Base-by-base conservation (phyloP, 768 basidiomycete species). In the Serendipita vermifera region DNA sequence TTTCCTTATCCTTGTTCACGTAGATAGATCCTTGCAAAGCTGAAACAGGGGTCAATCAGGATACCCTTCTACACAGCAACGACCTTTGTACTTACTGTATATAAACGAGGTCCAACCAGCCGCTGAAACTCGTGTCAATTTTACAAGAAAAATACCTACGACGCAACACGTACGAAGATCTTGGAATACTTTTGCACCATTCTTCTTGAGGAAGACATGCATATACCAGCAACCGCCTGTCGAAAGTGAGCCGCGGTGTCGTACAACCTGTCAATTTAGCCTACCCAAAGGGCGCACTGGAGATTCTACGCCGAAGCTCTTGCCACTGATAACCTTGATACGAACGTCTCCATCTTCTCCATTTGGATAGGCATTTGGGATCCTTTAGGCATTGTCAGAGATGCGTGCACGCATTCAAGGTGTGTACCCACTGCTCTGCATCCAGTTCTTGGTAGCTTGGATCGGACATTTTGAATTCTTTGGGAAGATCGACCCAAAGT, bases 171-270 rank as follows among this genome's bases (percentile, higher is more conserved):
- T 61, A 81, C 87, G 92, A 36, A 97, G 73, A 7, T 83, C 79
- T 66, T 93, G 93, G 72, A 87, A 94, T 29, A 89, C 75, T 29
- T 66, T 73, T 24, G 65, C 67, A 1, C 77, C 81, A 29, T 79
- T 75, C 58, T 76, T 75, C 26, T 75, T 69, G 66, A 93, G 81
- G 57, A 72, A 79, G 59, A 84, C 70, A 64, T 93, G 88, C 71
- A 93, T 83, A 69, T 80, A 96, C 87, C 89, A 93, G 68, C 91
- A 93, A 3, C 93, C 93, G 11, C 93, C 93, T 51, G 29, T 9
- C 9, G 20, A n/a, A n/a, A n/a, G n/a, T n/a, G n/a, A n/a, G n/a
- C n/a, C n/a, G n/a, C n/a, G n/a, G n/a, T n/a, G n/a, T n/a, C n/a
- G n/a, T n/a, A 13, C 7, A 7, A 11, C 17, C 9, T 43, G 40